Percentiles rank a stretch among this genome's conserved stretches.
Conservation (phyloP, 1,284 basidiomycete genomes). For the Sporisorium scitamineum region DNA sequence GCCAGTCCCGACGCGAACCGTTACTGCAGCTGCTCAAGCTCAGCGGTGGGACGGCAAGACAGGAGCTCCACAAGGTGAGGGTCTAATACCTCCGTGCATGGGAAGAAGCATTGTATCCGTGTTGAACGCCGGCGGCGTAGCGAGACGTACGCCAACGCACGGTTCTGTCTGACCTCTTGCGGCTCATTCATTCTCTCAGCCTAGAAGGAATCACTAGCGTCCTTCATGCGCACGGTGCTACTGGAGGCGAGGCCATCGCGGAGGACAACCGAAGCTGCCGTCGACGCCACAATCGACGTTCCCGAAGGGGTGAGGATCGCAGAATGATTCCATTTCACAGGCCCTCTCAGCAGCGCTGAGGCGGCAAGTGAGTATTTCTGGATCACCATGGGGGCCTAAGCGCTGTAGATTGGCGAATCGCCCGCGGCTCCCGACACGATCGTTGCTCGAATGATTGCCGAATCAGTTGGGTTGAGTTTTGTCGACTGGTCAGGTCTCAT, state of each 20-base stretch:
- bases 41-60: no score
- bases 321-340: background rate
- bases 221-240: background rate
- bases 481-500: background rate
- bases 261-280: background rate
- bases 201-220: background rate
- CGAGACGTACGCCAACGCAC: no score
- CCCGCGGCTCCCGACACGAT: background rate
- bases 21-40: no score
- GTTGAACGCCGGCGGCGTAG: background rate
- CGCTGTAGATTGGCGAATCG: background rate
- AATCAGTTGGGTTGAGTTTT: background rate
- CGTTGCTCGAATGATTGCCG: background rate
- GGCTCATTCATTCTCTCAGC: no score
- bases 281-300: background rate
- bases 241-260: background rate
- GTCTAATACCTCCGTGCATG: background rate
- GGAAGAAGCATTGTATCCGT: background rate
- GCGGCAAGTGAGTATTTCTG: background rate
- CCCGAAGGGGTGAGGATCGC: background rate
- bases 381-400: background rate
- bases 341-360: background rate
- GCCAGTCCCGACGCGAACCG: no score
- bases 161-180: background rate
- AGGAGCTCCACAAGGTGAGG: no score